phyloP scores from a whole-genome alignment of 176 grass and related monocot genomes.

The Carex scoparia region DNA sequence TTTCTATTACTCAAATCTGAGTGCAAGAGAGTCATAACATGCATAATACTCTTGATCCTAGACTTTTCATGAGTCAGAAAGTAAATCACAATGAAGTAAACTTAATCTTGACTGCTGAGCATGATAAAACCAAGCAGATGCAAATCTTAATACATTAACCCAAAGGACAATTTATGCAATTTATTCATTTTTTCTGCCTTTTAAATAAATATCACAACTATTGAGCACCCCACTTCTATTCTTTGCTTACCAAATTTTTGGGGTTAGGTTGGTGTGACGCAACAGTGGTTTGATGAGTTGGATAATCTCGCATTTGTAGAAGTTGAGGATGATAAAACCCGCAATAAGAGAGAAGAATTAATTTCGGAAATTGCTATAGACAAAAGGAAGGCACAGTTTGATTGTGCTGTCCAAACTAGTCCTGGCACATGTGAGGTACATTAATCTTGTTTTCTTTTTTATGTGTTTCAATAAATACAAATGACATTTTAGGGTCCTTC shows the following conservation, averaged over 20 bases:
- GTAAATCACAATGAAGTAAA: not conserved
- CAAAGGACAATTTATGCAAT: not conserved
- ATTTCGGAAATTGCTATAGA: slow-evolving; percentile 37
- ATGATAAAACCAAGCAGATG: not conserved
- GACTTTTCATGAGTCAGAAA: not conserved
- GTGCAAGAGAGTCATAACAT: not conserved
- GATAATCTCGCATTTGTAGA: slow-evolving; percentile 85
- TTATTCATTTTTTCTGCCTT: not conserved
- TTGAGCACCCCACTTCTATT: not conserved
- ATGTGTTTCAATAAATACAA: not conserved
- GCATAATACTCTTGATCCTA: not conserved
- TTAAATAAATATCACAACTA: not conserved
- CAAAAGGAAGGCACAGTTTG: slow-evolving; percentile 47
- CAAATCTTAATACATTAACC: not conserved
- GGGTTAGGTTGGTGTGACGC: slow-evolving; percentile 70
- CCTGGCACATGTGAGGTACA: slow-evolving; percentile 83
- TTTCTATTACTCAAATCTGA: not conserved
- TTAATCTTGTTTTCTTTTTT: not conserved
- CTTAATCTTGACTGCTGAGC: not conserved
- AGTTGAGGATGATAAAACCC: slow-evolving; percentile 34
- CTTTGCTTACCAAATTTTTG: not conserved
- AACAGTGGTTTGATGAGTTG: slow-evolving; percentile 87
- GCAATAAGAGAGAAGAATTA: slow-evolving; percentile 19
- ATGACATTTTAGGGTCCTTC: not conserved
- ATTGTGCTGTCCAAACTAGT: slow-evolving; percentile 53